Evolutionary conservation across 208 protist species (phyloP).

Genomic region (Angomonas deanei): DNA sequence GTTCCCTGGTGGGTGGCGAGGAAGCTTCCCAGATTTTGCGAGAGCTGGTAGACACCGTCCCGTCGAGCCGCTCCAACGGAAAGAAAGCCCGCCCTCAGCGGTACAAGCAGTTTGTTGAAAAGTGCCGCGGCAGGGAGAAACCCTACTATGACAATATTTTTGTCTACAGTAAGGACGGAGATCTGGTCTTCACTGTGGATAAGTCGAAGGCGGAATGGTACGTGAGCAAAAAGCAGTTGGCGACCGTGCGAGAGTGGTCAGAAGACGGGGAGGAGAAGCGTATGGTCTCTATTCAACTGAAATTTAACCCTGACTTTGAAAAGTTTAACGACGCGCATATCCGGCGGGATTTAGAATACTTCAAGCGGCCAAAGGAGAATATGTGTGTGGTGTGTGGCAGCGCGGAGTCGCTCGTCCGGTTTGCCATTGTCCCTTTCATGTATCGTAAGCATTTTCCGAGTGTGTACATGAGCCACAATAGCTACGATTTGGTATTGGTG

Average conservation of each 20-base stretch:
- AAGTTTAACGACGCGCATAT: conserved; percentile 61
- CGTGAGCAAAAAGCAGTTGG: conserved; percentile 52
- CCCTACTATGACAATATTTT: conserved; percentile 70
- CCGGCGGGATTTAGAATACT: conserved; percentile 56
- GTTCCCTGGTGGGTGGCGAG: conserved; percentile 27
- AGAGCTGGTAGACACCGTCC: background rate
- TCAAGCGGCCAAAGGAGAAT: conserved; percentile 52
- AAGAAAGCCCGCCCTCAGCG: background rate
- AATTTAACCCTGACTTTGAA: conserved; percentile 43
- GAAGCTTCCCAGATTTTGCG: background rate
- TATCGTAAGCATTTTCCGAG: conserved; percentile 65
- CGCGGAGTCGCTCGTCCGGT: conserved; percentile 34
- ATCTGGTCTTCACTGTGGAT: conserved; percentile 50
- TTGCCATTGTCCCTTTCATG: conserved; percentile 50
- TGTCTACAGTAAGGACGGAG: conserved; percentile 33
- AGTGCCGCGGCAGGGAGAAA: conserved; percentile 14
- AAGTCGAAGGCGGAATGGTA: conserved; percentile 57
- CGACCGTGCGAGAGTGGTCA: conserved; percentile 36
- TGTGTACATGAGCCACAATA: conserved; percentile 74
- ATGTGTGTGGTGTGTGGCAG: conserved; percentile 48
- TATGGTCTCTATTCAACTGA: conserved; percentile 47
- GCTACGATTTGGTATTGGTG: conserved; percentile 60
- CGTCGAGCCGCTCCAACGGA: background rate
- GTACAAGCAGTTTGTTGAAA: background rate
- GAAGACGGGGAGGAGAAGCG: background rate